A percentile compares a stretch with the other conserved stretches of the same genome.
Conservation (phyloP, 1,284 basidiomycete species). For the Abortiporus biennis region DNA sequence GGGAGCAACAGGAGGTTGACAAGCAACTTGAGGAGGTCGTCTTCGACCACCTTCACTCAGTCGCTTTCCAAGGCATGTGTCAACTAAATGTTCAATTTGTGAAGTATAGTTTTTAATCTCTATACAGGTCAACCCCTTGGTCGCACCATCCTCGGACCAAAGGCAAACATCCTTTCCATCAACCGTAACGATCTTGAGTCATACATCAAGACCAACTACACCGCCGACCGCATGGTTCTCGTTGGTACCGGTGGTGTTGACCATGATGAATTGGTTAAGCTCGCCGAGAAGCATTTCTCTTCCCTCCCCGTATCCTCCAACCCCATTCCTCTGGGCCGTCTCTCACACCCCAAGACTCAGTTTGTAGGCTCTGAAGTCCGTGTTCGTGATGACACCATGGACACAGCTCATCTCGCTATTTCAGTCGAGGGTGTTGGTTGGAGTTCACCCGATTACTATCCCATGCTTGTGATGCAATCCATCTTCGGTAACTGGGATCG, state of each 20-base stretch:
- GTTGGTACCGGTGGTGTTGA: conserved; percentile 96
- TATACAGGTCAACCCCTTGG: conserved; percentile 83
- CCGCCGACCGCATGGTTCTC: conserved; percentile 97
- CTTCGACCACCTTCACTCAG: conserved; percentile 95
- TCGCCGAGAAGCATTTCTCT: conserved; percentile 93
- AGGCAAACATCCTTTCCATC: conserved; percentile 96
- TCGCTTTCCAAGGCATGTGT: conserved; percentile 86
- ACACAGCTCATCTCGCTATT: conserved; percentile 91
- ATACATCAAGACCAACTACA: conserved; percentile 99
- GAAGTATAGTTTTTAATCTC: not conserved
- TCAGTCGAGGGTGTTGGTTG: conserved; percentile 98
- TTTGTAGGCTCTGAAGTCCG: conserved; percentile 97
- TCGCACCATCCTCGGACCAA: conserved; percentile 96
- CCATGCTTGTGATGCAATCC: conserved; percentile 97
- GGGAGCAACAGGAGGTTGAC: conserved; percentile 99
- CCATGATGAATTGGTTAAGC: conserved; percentile 89
- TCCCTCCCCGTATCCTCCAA: conserved; percentile 82
- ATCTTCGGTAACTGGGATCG: conserved; percentile 99
- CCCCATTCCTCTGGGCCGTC: conserved; percentile 85
- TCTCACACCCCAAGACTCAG: conserved; percentile 67
- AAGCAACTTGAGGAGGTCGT: conserved; percentile 99
- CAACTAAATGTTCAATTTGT: conserved; percentile 13
- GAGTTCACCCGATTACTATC: conserved; percentile 98
- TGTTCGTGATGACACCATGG: conserved; percentile 87
- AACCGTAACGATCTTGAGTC: conserved; percentile 82